Conservation (phyloP, 2,329 filamentous ascomycete genomes). For the Claviceps capensis region DNA sequence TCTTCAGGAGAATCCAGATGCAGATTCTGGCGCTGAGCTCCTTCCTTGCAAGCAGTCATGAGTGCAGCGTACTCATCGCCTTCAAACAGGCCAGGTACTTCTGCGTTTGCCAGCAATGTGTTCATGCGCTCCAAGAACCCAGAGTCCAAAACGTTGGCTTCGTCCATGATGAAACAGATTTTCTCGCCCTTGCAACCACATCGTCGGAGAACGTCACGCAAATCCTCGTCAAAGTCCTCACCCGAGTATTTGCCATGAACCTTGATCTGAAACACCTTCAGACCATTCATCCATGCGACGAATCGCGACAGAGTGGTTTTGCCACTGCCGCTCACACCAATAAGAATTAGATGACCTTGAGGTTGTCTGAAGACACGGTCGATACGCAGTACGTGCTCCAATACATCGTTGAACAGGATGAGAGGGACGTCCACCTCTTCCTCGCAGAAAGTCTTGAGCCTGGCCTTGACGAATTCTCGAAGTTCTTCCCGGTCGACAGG, state of each 20-base stretch:
- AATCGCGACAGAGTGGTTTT: slow-evolving; percentile 98
- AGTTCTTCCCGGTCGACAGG: slow-evolving; percentile 92
- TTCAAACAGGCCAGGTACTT: slow-evolving; percentile 96
- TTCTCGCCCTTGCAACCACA: slow-evolving; percentile 98
- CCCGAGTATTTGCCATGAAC: slow-evolving; percentile 97
- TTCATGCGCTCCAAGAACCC: slow-evolving; percentile 99
- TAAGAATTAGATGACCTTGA: slow-evolving; percentile 94
- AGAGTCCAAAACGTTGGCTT: slow-evolving; percentile 95
- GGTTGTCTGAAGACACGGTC: slow-evolving; percentile 97
- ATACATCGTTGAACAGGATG: slow-evolving; percentile 97
- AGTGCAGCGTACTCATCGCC: slow-evolving; percentile 97
- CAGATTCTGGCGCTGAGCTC: slow-evolving; percentile 86
- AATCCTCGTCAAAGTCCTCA: slow-evolving; percentile 96
- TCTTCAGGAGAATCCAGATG: slow-evolving; percentile 96
- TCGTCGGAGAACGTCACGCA: slow-evolving; percentile 82
- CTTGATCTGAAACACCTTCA: slow-evolving; percentile 99
- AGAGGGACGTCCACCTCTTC: slow-evolving; percentile 98
- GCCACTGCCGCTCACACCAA: slow-evolving; percentile 94
- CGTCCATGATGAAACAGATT: slow-evolving; percentile 99
- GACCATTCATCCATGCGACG: slow-evolving; percentile 98
- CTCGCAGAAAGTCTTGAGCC: slow-evolving; percentile 95
- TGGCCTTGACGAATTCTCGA: slow-evolving; percentile 92
- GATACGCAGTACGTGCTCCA: slow-evolving; percentile 95
- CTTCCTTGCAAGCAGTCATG: slow-evolving; percentile 98
- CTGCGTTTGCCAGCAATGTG: slow-evolving; percentile 94